Conservation (phyloP, 441 rosid genomes). For the Brassica hybrid region DNA sequence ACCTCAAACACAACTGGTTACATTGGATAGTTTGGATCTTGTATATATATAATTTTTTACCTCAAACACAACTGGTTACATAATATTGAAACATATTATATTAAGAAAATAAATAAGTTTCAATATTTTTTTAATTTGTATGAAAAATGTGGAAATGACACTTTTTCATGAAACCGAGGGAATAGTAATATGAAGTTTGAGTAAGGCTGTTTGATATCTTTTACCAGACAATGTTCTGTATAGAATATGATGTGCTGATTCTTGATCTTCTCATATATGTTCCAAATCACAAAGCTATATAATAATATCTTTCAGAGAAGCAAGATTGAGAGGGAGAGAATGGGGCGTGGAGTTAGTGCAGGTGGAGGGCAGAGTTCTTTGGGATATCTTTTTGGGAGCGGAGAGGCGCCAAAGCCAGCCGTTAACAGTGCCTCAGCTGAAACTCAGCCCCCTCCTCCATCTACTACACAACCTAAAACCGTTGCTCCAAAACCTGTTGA, state of each 20-base stretch:
- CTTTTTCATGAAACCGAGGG: no score
- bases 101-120: no score
- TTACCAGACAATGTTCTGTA: no score
- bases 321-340: conserved; percentile 41
- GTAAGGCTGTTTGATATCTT: no score
- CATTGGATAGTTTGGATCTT: not conserved
- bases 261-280: not conserved
- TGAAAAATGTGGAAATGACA: no score
- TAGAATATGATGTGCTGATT: conserved; percentile 5
- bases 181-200: no score
- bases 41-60: not conserved
- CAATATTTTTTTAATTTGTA: no score
- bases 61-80: no score
- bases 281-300: no score
- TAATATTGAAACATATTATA: no score
- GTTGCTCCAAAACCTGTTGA: conserved; percentile 59
- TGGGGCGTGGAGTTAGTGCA: conserved; percentile 77
- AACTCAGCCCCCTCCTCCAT: conserved; percentile 35
- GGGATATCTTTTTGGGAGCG: conserved; percentile 70
- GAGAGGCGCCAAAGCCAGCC: conserved; percentile 70
- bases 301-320: not conserved
- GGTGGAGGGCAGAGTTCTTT: conserved; percentile 85
- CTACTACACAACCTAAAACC: conserved; percentile 37
- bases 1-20: no score
- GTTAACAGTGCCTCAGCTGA: conserved; percentile 49